These are phyloP conservation scores for Barnettozyma siamensis DNA, from an alignment of 805 yeast species.

Conservation along the genomic window DNA sequence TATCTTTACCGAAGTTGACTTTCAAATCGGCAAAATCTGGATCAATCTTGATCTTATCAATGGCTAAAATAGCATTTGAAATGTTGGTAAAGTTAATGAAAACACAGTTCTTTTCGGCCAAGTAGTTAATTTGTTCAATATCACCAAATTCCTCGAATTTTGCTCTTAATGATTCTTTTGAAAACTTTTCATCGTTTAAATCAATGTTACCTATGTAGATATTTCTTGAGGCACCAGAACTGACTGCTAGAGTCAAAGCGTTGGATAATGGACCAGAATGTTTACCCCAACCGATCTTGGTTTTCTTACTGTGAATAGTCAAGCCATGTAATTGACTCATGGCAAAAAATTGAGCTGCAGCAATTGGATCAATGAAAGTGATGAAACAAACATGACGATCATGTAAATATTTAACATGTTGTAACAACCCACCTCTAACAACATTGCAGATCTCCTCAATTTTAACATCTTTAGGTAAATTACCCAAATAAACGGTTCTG, in stretches of 20 bases:
- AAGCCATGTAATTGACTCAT: slow-evolving; percentile 88
- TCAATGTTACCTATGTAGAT: slow-evolving; percentile 79
- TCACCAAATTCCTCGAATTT: slow-evolving; percentile 86
- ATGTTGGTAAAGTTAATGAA: slow-evolving; percentile 89
- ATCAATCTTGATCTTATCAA: slow-evolving; percentile 85
- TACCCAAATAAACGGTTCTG: slow-evolving; percentile 88
- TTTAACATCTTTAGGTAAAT: slow-evolving; percentile 80
- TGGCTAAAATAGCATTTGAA: slow-evolving; percentile 65
- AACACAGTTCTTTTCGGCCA: slow-evolving; percentile 76
- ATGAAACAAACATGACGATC: slow-evolving; percentile 92
- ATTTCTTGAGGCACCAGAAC: slow-evolving; percentile 91
- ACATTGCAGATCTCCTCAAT: slow-evolving; percentile 94
- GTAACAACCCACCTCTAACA: slow-evolving; percentile 90
- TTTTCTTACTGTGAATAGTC: slow-evolving; percentile 76
- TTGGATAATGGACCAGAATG: slow-evolving; percentile 90
- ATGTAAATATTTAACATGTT: slow-evolving; percentile 69
- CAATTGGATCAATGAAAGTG: slow-evolving; percentile 92
- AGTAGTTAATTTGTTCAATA: slow-evolving; percentile 88
- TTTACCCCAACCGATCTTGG: slow-evolving; percentile 97
- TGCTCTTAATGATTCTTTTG: slow-evolving; percentile 54
- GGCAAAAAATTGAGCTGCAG: slow-evolving; percentile 96
- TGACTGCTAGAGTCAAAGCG: slow-evolving; percentile 81
- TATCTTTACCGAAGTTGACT: slow-evolving; percentile 88
- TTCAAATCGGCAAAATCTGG: slow-evolving; percentile 64
- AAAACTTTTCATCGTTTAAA: slow-evolving; percentile 31